Evolutionary conservation across 805 yeast species (phyloP), one percentile per base, ranked within the genome.

Genomic region (Candida railenensis): DNA sequence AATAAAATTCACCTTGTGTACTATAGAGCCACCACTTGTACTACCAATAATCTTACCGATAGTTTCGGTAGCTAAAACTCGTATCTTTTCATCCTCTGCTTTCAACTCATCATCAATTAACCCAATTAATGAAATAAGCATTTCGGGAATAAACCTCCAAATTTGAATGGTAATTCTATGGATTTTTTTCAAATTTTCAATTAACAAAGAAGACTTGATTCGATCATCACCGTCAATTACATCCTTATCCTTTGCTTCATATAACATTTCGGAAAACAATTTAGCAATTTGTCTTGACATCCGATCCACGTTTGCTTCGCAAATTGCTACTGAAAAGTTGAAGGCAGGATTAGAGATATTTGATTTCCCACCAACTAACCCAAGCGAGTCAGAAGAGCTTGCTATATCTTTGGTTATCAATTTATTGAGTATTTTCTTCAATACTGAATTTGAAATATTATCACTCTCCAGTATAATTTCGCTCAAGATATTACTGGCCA

Each of bases 71-170:
- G 96, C 90, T 44, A 85, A 63, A 0, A 74, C 59, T 51, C 97
- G 75, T 16, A 87, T 71, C 14, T 71, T 62, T 25, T 79, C 81
- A 52, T 82, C 78, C 37, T 85, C 87, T 0, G 96, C 89, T 48
- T 81, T 81, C 37, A 90, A 66, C 53, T 90, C 96, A 55, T 87
- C 89, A 53, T 87, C 88, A 3, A 90, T 69, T 43, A 88, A 76
- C 0, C 96, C 94, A 74, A 87, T 80, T 0, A 87, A 85, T 1
- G 94, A 80, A 3, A 79, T 74, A 9, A 88, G 69, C 18, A 87
- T 66, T 40, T 86, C 94, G 0, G 97, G 97, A 0, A 82, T 83
- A 43, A 79, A 74, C 53, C 73, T 79, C 96, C 97, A 91, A 2
- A 90, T 67, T 49, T 83, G 84, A 2, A 83, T 66, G 0, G 84